Conservation (phyloP, 169 alveolate genomes). For the Eimeria sp. region DNA sequence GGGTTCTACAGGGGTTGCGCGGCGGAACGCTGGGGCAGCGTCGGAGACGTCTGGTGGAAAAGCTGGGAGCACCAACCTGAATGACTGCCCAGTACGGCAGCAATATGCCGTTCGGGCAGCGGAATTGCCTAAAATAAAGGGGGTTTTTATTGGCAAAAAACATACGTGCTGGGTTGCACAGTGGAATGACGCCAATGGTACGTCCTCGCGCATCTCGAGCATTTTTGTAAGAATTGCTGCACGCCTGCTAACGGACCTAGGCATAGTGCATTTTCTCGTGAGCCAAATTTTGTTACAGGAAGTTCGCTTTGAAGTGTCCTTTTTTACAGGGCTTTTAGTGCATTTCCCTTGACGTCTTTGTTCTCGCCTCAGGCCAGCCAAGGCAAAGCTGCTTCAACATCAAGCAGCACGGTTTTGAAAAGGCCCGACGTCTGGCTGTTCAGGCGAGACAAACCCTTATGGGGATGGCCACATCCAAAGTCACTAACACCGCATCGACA, state of each 20-base stretch:
- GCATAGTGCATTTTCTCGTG: not conserved
- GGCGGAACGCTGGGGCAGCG: constrained; percentile 28
- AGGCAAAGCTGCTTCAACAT: constrained; percentile 81
- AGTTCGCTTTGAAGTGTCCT: not conserved
- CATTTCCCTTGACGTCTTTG: not conserved
- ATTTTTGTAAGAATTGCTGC: not conserved
- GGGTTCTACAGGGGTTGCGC: not conserved
- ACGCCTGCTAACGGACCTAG: not conserved
- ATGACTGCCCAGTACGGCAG: constrained; percentile 72
- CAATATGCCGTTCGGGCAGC: constrained; percentile 80
- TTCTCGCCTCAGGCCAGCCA: constrained; percentile 66
- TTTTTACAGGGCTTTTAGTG: not conserved
- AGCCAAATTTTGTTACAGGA: too few species aligned
- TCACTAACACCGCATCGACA: not conserved
- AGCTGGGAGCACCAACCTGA: constrained; percentile 55
- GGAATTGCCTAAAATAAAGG: constrained; percentile 76
- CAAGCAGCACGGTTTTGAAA: constrained; percentile 74
- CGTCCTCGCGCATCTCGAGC: not conserved
- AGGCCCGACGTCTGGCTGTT: constrained; percentile 79
- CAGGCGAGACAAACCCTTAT: constrained; percentile 72
- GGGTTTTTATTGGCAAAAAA: constrained; percentile 81
- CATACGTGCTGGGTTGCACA: constrained; percentile 84
- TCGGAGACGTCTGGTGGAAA: constrained; percentile 1
- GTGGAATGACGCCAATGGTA: constrained; percentile 81
- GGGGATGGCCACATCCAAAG: constrained; percentile 65